Evolutionary conservation across 2,329 filamentous ascomycete genomes (phyloP), one percentile per base, ranked within the genome.

Genomic region (Penicillium nordicum): DNA sequence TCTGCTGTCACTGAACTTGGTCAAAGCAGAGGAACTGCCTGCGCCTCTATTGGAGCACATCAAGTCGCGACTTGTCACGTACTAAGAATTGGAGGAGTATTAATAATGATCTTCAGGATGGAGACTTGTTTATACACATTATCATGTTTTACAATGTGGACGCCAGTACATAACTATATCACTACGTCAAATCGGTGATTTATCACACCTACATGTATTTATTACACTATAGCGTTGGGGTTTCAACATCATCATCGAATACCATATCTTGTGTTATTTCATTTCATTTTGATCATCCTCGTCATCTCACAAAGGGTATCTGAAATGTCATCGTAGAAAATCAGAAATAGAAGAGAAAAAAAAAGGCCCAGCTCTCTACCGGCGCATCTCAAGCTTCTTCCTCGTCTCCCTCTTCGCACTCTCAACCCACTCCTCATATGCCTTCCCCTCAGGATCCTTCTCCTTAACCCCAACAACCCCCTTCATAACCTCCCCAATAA

Each of bases 401-500:
- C 65, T 68, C 12, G 77, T 79, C 61, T 74, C 72, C 57, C 65
- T 68, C 68, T 76, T 77, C 16, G 77, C 78, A 67, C 92, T 90
- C 67, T 92, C 88, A 59, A 97, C 90, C 75, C 90, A 89, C 73
- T 91, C 89, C 72, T 87, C 81, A 72, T 93, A 94, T 12, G 80
- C 85, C 12, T 79, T 58, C 34, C 61, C 63, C 32, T 50, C 82
- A 3, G 83, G 78, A 0, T 84, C 88, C 61, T 88, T 82, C 57
- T 80, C 71, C 80, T 95, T 96, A 59, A 78, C 74, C 62, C 77
- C 81, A n/a, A 91, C 88, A 4, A 97, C 93, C 0, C 86, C 89
- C 79, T 94, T 95, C 66, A 96, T 78, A 58, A 97, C 80, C 78
- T 97, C 92, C 12, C 90, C 92, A 3, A 93, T 89, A 68, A 99